Percentiles rank a stretch among this genome's conserved stretches.
phyloP scores from a whole-genome alignment of 257 asterid genomes.

The Primulina huaijiensis region DNA sequence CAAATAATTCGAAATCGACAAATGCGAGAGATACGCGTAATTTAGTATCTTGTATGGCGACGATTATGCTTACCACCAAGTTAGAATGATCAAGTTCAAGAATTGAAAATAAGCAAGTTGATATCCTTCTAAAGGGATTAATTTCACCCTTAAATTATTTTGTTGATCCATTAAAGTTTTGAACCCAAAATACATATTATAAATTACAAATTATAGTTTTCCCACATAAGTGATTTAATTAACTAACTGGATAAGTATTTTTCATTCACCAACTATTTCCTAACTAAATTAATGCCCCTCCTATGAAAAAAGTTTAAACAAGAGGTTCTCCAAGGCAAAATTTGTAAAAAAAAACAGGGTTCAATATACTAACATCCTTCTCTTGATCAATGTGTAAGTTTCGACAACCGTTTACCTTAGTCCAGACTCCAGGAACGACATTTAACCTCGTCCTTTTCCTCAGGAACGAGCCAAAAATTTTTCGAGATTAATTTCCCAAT shows the following conservation, averaged over 20 bases:
- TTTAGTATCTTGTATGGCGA: too few relatives aligned
- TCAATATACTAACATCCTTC: not conserved
- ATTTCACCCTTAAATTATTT: too few relatives aligned
- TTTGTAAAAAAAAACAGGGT: not conserved
- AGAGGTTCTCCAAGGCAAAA: not conserved
- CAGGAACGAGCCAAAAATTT: not conserved
- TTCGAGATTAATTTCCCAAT: not conserved
- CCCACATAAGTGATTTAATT: not conserved
- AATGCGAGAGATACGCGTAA: too few relatives aligned
- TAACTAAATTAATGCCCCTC: constrained; percentile 28
- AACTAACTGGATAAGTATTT: not conserved
- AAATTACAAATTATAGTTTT: too few relatives aligned
- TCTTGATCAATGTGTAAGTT: not conserved
- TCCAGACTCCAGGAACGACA: not conserved
- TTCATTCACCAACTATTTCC: not conserved
- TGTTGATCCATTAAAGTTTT: not conserved
- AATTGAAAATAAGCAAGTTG: too few relatives aligned
- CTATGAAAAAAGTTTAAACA: not conserved
- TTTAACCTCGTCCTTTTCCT: not conserved
- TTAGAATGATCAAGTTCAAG: too few relatives aligned
- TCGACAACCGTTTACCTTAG: not conserved
- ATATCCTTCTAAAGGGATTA: too few relatives aligned
- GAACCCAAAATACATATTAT: too few relatives aligned
- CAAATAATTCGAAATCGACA: too few relatives aligned
- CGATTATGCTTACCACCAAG: too few relatives aligned